Conservation (phyloP, 441 rosid genomes). For the Pelargonium exstipulatum region DNA sequence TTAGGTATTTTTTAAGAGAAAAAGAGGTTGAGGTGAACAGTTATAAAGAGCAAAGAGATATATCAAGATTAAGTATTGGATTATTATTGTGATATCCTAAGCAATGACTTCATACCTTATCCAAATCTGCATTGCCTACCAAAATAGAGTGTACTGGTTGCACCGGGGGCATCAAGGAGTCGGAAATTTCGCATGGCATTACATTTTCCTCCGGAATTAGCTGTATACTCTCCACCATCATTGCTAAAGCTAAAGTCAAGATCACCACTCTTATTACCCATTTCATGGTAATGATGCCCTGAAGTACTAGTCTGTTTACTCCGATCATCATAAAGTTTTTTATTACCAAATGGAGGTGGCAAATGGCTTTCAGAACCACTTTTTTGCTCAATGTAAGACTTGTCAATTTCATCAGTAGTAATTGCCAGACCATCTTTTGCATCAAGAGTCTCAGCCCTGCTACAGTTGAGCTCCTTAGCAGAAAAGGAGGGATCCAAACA, state of each 20-base stretch:
- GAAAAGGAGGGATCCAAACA: slow-evolving; percentile 22
- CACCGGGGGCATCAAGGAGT: slow-evolving; percentile 21
- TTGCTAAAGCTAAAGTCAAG: slow-evolving; percentile 24
- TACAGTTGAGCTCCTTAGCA: slow-evolving; percentile 20
- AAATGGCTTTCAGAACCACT: slow-evolving; percentile 23
- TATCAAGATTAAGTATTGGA: not conserved
- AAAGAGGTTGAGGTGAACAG: not conserved
- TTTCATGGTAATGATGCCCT: slow-evolving; percentile 20
- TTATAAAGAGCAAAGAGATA: not conserved
- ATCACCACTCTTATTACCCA: slow-evolving; percentile 20
- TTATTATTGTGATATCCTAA: not conserved
- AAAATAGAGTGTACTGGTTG: slow-evolving; percentile 23
- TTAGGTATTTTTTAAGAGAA: not conserved
- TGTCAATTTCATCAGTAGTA: slow-evolving; percentile 23
- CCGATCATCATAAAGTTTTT: slow-evolving; percentile 19
- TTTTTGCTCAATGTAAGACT: slow-evolving; percentile 27
- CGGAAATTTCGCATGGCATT: slow-evolving; percentile 23
- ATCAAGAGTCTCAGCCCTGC: slow-evolving; percentile 19
- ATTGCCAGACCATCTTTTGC: slow-evolving; percentile 24
- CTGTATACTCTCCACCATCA: slow-evolving; percentile 13
- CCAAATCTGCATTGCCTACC: slow-evolving; percentile 16
- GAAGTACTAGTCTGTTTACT: slow-evolving; percentile 14
- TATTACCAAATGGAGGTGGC: slow-evolving; percentile 8
- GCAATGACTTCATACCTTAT: slow-evolving; percentile 30
- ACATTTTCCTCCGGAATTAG: slow-evolving; percentile 25